These are phyloP conservation scores for Tricholoma bakamatsutake DNA, from an alignment of 768 basidiomycete species.

Conservation along the genomic window DNA sequence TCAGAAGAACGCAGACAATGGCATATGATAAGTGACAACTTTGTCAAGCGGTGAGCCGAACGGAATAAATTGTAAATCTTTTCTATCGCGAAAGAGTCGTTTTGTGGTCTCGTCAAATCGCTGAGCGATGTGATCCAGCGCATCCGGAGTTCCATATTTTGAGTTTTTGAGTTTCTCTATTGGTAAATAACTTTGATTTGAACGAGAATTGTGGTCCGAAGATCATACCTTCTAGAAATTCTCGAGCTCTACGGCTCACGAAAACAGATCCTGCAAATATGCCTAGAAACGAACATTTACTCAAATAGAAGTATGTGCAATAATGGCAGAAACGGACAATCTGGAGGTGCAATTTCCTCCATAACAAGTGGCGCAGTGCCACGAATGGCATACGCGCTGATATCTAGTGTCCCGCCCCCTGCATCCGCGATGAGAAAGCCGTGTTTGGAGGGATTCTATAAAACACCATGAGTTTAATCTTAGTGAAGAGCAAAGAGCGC, in stretches of 20 bases:
- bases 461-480: neutral
- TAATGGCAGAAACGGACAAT: conserved; percentile 43
- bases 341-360: conserved; percentile 79
- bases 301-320: neutral
- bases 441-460: conserved; percentile 64
- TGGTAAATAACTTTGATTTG: neutral
- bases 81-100: conserved; percentile 64
- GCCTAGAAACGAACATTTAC: conserved; percentile 32
- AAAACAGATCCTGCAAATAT: conserved; percentile 82
- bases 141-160: conserved; percentile 64
- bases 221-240: conserved; percentile 58
- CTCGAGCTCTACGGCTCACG: conserved; percentile 68
- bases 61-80: conserved; percentile 63
- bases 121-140: conserved; percentile 74
- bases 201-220: neutral
- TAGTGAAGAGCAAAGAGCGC: neutral
- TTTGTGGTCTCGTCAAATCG: conserved; percentile 83
- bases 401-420: conserved; percentile 77
- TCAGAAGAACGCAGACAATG: neutral
- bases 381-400: conserved; percentile 73
- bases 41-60: conserved; percentile 80
- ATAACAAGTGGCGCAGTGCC: conserved; percentile 66
- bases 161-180: conserved; percentile 69
- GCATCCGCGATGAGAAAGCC: conserved; percentile 80
- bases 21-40: conserved; percentile 10